Evolutionary conservation across 345 rosid genomes (phyloP), one percentile per base, ranked within the genome.

Genomic region (Syzygium grande): DNA sequence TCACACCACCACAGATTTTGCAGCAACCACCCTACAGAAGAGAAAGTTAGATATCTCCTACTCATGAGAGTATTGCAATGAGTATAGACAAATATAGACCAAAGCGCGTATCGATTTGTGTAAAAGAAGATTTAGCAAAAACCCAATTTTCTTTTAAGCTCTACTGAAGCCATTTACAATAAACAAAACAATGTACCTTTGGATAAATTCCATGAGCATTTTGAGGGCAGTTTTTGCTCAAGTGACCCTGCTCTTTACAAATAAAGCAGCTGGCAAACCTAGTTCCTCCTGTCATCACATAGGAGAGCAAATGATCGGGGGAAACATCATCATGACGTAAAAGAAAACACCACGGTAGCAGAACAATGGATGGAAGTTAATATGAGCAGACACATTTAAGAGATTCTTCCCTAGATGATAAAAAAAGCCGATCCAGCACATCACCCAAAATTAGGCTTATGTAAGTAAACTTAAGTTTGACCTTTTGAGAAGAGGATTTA

Each of bases 161-260:
- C 85, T 46, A 29, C 8, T 11, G n/a, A 80, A 46, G 27, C 85
- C 38, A 56, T 25, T 46, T 59, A 59, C n/a, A 59, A 30, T 17
- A 25, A 8, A 87, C 34, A 63, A 17, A 27, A 55, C 15, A 58
- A 38, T 52, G 22, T 93, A 98, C 99, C 99, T 95, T 98, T 52
- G 99, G 99, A 90, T 96, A 96, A 90, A 98, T 94, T 88, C 99
- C 99, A 84, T 90, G 95, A 84, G 95, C 86, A 93, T 92, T 96
- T 91, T 94, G 87, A 25, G 99, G 98, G 89, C 99, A 98, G 85
- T 93, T 91, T 94, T 96, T 98, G 91, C 99, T 98, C 92, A 98
- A 89, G 90, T 98, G 99, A 53, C 99, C 99, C 27, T 63, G 91
- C 90, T 89, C 95, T 55, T 96, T 94, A 86, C 99, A 98, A 84